Evolutionary conservation across 768 basidiomycete genomes (phyloP).

Genomic region (Amanita brunnescens): DNA sequence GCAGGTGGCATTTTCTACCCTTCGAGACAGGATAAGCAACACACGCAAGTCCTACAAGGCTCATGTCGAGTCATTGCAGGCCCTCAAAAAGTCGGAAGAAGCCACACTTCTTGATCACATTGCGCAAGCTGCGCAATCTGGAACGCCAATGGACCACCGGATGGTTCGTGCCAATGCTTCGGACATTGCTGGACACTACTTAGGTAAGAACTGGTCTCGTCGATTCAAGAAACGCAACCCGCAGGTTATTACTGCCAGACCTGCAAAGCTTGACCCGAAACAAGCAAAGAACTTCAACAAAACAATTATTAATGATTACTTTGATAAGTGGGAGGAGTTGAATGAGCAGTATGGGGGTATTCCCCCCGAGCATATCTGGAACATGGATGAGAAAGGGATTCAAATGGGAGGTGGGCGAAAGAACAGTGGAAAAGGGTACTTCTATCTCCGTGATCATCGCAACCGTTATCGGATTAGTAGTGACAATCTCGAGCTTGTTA

Average conservation of each 20-base stretch:
- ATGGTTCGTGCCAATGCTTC: not conserved
- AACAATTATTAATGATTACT: conserved; percentile 2
- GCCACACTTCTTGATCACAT: not conserved
- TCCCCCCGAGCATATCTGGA: conserved; percentile 20
- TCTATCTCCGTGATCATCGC: not conserved
- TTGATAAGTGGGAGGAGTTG: not conserved
- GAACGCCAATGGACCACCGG: not conserved
- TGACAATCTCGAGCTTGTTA: conserved; percentile 33
- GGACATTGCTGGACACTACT: not conserved
- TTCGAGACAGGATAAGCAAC: not conserved
- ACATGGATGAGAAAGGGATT: conserved; percentile 23
- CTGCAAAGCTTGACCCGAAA: not conserved
- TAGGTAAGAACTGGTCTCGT: not conserved
- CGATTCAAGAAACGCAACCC: not conserved
- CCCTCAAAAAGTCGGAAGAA: not conserved
- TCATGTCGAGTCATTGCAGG: not conserved
- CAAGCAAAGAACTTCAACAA: conserved; percentile 4
- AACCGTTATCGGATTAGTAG: conserved; percentile 16
- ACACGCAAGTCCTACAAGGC: not conserved
- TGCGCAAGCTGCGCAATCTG: not conserved
- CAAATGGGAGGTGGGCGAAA: conserved; percentile 20
- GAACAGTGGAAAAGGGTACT: not conserved
- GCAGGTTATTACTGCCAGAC: not conserved
- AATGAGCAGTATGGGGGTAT: conserved; percentile 9
- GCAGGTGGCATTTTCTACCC: not conserved